Percentiles rank a stretch among this genome's conserved stretches.
Evolutionary conservation across 169 alveolate genomes (phyloP).

Genomic region (Cystoisospora suis): DNA sequence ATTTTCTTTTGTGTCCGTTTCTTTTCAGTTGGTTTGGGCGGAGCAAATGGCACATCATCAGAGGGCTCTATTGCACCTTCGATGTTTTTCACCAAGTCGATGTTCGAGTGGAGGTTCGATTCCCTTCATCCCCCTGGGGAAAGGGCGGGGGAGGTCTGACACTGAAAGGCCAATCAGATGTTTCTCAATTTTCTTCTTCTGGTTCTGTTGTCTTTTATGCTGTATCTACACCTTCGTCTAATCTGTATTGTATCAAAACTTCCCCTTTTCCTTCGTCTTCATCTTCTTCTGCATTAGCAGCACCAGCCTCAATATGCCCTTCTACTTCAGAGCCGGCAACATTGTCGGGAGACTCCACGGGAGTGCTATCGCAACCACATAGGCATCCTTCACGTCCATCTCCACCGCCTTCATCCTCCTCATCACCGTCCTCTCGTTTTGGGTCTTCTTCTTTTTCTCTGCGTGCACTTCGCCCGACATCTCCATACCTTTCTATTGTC

Average conservation of each 20-base stretch:
- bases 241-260: no score
- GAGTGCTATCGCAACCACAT: no score
- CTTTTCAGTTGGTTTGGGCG: constrained; percentile 49
- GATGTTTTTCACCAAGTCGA: constrained; percentile 45
- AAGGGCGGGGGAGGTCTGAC: no score
- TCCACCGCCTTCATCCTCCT: not conserved
- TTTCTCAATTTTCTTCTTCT: not conserved
- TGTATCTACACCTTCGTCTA: not conserved
- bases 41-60: constrained; percentile 11
- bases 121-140: not conserved
- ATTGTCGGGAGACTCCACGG: no score
- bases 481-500: not conserved
- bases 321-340: no score
- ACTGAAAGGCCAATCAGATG: no score
- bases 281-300: not conserved
- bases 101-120: constrained; percentile 33
- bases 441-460: not conserved
- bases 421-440: not conserved
- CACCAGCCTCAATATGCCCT: not conserved
- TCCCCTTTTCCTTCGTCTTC: not conserved
- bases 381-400: not conserved
- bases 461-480: no score
- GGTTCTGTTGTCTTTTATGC: not conserved
- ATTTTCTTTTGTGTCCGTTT: not conserved
- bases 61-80: constrained; percentile 42